These are phyloP conservation scores for Pisolithus albus DNA, from an alignment of 768 basidiomycete genomes.

Conservation along the genomic window DNA sequence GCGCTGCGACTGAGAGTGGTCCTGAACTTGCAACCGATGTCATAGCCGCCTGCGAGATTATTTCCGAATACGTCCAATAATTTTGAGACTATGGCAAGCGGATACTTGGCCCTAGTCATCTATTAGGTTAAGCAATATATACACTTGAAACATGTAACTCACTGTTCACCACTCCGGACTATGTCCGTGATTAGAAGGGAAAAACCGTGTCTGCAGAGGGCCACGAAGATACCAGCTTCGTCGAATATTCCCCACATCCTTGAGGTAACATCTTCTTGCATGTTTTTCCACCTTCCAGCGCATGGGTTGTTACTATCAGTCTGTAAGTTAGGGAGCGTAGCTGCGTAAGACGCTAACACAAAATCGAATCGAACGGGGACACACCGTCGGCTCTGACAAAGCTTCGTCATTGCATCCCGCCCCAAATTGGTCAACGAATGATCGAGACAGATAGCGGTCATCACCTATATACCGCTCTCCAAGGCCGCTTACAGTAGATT, in stretches of 20 bases:
- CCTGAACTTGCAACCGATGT: conserved; percentile 18
- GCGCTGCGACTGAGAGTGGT: conserved; percentile 9
- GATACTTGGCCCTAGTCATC: neutral
- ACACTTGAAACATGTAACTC: neutral
- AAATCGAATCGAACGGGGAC: neutral
- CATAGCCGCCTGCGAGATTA: conserved; percentile 11
- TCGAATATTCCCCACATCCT: conserved; percentile 2
- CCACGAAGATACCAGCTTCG: conserved; percentile 13
- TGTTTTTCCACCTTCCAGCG: no score
- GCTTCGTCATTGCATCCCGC: no score
- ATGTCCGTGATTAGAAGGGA: conserved; percentile 16
- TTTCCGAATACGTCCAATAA: conserved; percentile 7
- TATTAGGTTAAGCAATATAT: neutral
- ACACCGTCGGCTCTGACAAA: no score
- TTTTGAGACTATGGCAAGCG: conserved; percentile 7
- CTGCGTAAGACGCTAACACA: neutral
- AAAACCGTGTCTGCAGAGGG: conserved; percentile 20
- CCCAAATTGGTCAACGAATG: no score
- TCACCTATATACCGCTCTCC: no score
- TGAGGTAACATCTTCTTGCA: no score
- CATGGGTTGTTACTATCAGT: no score
- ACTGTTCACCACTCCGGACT: conserved; percentile 15
- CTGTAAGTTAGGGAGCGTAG: neutral
- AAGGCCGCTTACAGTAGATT: no score
- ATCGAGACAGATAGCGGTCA: neutral